Percentiles rank a stretch among this genome's conserved stretches.
Evolutionary conservation across 306 rosid genomes (phyloP).

Genomic region (Prosopis cineraria): DNA sequence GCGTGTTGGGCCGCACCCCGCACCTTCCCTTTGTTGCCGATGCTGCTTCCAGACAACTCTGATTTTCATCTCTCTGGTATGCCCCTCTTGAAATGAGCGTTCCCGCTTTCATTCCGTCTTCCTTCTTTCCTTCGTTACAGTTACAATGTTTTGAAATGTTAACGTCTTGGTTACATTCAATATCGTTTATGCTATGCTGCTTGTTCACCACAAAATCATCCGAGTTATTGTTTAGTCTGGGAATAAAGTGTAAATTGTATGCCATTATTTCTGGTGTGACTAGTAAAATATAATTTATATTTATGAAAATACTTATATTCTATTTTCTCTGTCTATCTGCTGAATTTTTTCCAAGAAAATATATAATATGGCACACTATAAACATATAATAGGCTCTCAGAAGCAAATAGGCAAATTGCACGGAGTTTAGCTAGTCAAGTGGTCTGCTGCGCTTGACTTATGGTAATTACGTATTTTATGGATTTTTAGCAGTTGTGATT

Average conservation of each 20-base stretch:
- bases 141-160: not conserved
- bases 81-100: not conserved
- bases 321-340: not conserved
- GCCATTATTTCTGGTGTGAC: not conserved
- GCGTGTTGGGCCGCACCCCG: slow-evolving; percentile 77
- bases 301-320: no score
- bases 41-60: slow-evolving; percentile 83
- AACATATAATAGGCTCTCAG: no score
- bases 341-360: not conserved
- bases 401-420: not conserved
- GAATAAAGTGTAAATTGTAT: no score
- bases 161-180: no score
- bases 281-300: no score
- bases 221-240: no score
- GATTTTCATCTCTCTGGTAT: slow-evolving; percentile 4
- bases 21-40: slow-evolving; percentile 83
- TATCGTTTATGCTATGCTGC: not conserved
- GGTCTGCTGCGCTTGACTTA: no score
- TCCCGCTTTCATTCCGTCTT: not conserved
- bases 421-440: no score
- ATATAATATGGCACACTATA: not conserved
- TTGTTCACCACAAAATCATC: no score
- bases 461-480: no score
- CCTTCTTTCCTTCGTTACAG: not conserved
- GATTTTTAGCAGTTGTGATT: no score